A percentile compares a stretch with the other conserved stretches of the same genome.
Conservation (phyloP, 805 yeast species). For the Nakazawaea wickerhamii region DNA sequence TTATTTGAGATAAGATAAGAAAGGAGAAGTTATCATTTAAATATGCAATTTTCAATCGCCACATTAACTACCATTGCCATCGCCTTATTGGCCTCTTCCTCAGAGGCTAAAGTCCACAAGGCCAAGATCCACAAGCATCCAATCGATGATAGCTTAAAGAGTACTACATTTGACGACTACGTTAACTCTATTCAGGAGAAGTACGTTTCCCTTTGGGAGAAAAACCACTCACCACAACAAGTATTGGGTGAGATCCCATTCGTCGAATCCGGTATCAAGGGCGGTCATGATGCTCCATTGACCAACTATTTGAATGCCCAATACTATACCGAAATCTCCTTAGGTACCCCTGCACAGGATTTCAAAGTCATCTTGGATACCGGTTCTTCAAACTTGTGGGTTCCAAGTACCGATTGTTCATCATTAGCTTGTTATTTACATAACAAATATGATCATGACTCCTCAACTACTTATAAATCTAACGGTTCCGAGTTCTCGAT, state of each 20-base stretch:
- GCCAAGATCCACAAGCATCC: constrained; percentile 45
- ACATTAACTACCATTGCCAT: constrained; percentile 40
- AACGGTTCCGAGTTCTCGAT: constrained; percentile 86
- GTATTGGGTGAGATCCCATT: constrained; percentile 38
- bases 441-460: constrained; percentile 78
- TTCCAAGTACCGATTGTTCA: constrained; percentile 83
- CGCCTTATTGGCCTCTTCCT: constrained; percentile 23
- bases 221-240: constrained; percentile 16
- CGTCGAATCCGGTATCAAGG: constrained; percentile 26
- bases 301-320: constrained; percentile 95
- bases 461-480: constrained; percentile 77
- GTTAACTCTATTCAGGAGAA: constrained; percentile 43
- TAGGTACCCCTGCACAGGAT: constrained; percentile 91
- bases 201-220: constrained; percentile 36
- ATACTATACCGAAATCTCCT: constrained; percentile 82
- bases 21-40: not conserved
- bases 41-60: constrained; percentile 27
- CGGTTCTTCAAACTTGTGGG: constrained; percentile 96
- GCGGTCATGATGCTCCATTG: constrained; percentile 72
- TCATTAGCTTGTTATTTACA: constrained; percentile 96
- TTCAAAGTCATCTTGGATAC: constrained; percentile 95
- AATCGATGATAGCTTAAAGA: constrained; percentile 39
- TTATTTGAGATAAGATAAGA: constrained; percentile 3
- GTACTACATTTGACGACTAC: constrained; percentile 40
- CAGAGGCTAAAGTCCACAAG: constrained; percentile 43